Conservation (phyloP, 2,329 filamentous ascomycete genomes). For the Arthrobotrys entomopaga region DNA sequence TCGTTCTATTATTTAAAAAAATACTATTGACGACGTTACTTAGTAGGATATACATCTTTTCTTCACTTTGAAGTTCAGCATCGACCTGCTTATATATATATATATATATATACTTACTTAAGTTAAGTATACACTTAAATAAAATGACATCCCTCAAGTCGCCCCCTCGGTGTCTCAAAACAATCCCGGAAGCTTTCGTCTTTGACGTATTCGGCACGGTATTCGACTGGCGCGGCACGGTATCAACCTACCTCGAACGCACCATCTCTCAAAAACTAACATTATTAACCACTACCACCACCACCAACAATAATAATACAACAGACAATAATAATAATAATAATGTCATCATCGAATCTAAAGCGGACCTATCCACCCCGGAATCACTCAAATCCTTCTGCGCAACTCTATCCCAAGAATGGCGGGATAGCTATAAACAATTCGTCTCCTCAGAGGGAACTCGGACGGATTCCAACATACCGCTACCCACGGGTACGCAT, state of each 20-base stretch:
- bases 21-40: no score
- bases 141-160: not conserved
- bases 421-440: conserved; percentile 72
- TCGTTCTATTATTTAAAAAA: no score
- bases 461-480: no score
- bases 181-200: conserved; percentile 69
- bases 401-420: conserved; percentile 74
- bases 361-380: conserved; percentile 57
- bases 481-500: no score
- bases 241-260: conserved; percentile 70
- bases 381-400: conserved; percentile 70
- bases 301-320: no score
- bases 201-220: conserved; percentile 84
- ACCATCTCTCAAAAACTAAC: conserved; percentile 66
- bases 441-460: conserved; percentile 68
- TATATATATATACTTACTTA: no score
- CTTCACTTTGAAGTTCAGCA: no score
- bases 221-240: conserved; percentile 78
- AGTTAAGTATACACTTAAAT: not conserved
- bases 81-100: no score
- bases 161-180: not conserved
- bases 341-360: conserved; percentile 62
- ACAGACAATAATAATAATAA: no score
- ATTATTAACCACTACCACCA: no score
- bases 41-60: no score